These are phyloP conservation scores for Penicillium macrosclerotiorum DNA, from an alignment of 495 filamentous ascomycete species.

Conservation along the genomic window DNA sequence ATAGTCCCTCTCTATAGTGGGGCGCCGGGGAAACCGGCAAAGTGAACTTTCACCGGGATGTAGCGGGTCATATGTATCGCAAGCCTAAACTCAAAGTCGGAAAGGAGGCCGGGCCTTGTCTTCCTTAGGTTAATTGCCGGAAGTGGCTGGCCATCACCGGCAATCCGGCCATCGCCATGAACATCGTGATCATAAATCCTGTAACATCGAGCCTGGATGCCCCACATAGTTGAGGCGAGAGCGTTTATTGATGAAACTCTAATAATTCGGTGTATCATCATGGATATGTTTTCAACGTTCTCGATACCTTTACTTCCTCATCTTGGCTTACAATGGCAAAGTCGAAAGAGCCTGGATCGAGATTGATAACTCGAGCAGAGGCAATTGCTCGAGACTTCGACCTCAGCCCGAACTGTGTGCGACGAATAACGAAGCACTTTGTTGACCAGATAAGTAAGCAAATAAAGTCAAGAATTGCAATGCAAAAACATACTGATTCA, in stretches of 20 bases:
- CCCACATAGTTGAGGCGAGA: not conserved
- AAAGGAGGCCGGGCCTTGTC: not conserved
- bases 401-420: not conserved
- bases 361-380: not conserved
- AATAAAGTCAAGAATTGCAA: not conserved
- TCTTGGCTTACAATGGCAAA: not conserved
- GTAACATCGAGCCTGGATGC: not conserved
- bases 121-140: not conserved
- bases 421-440: not conserved
- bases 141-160: not conserved
- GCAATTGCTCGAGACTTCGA: not conserved
- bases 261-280: not conserved
- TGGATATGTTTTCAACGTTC: not conserved
- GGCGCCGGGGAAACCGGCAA: no score
- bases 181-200: not conserved
- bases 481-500: not conserved
- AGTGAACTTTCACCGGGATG: no score
- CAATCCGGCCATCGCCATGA: not conserved
- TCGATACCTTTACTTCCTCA: not conserved
- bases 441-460: not conserved
- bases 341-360: not conserved
- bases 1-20: no score
- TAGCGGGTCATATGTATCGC: no score
- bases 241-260: not conserved
- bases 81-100: not conserved